phyloP scores from a whole-genome alignment of 768 basidiomycete genomes.

The Panaeolus cyanescens region DNA sequence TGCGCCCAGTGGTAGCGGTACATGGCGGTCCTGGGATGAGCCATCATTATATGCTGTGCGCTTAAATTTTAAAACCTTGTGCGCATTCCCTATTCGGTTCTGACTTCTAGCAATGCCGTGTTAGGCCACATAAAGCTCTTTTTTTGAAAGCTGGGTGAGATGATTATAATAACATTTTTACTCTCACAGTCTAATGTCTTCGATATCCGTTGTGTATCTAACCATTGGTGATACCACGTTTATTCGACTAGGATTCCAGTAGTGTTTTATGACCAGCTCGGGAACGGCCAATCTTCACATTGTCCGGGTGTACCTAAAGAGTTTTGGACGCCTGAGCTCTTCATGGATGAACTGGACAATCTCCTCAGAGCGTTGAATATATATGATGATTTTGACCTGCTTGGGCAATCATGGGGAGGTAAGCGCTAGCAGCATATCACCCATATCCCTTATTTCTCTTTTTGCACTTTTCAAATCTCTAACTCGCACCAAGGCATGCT shows the following conservation, averaged over 20 bases:
- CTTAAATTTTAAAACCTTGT: not conserved
- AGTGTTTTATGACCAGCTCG: slow-evolving; percentile 59
- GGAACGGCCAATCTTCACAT: slow-evolving; percentile 53
- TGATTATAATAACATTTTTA: too few species aligned
- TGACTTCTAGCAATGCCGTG: too few species aligned
- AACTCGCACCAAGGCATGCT: too few species aligned
- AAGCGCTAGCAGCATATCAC: too few species aligned
- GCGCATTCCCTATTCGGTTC: not conserved
- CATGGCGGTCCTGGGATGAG: slow-evolving; percentile 56
- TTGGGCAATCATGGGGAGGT: slow-evolving; percentile 64
- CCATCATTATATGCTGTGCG: slow-evolving; percentile 41
- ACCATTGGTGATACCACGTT: too few species aligned
- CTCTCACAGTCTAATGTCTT: too few species aligned
- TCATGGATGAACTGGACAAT: slow-evolving; percentile 55
- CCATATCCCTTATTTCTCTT: too few species aligned
- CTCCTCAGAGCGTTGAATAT: slow-evolving; percentile 44
- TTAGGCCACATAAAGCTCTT: slow-evolving; percentile 15
- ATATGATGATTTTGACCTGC: slow-evolving; percentile 37
- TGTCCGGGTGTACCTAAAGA: slow-evolving; percentile 40
- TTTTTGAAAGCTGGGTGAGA: slow-evolving; percentile 14
- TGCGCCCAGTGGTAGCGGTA: slow-evolving; percentile 45
- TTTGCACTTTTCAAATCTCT: too few species aligned
- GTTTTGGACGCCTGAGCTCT: slow-evolving; percentile 57
- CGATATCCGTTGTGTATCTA: too few species aligned
- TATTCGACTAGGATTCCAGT: too few species aligned